These are phyloP conservation scores for Lyophyllum shimeji DNA, from an alignment of 768 basidiomycete species.

Conservation along the genomic window DNA sequence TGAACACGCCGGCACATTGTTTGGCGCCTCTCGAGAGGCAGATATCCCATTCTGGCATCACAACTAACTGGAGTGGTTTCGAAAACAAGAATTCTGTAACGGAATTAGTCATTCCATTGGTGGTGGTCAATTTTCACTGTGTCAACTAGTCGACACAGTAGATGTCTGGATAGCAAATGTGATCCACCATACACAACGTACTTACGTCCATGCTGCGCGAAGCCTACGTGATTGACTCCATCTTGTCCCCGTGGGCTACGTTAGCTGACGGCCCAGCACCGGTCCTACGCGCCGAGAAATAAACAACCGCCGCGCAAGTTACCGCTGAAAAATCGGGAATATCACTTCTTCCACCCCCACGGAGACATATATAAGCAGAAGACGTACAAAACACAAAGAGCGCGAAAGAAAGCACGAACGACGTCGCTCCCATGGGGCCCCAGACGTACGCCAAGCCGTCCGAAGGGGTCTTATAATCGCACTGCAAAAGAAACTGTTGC, in stretches of 20 bases:
- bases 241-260: neutral
- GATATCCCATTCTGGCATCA: too few relatives aligned
- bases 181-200: too few relatives aligned
- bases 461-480: conserved; percentile 2
- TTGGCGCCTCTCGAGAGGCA: too few relatives aligned
- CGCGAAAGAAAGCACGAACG: neutral
- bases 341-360: neutral
- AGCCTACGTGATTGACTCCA: neutral
- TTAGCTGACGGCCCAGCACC: conserved; percentile 7
- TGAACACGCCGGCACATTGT: too few relatives aligned
- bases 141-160: too few relatives aligned
- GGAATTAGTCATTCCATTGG: too few relatives aligned
- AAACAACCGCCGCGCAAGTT: neutral
- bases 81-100: too few relatives aligned
- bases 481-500: conserved; percentile 8
- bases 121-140: too few relatives aligned
- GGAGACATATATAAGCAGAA: neutral
- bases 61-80: too few relatives aligned
- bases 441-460: neutral
- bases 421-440: neutral
- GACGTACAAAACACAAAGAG: neutral
- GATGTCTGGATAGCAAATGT: too few relatives aligned
- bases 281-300: neutral
- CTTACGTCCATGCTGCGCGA: neutral
- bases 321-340: neutral